Evolutionary conservation across 305 asterid genomes (phyloP), one percentile per base, ranked within the genome.

Genomic region (Andrographis paniculata): DNA sequence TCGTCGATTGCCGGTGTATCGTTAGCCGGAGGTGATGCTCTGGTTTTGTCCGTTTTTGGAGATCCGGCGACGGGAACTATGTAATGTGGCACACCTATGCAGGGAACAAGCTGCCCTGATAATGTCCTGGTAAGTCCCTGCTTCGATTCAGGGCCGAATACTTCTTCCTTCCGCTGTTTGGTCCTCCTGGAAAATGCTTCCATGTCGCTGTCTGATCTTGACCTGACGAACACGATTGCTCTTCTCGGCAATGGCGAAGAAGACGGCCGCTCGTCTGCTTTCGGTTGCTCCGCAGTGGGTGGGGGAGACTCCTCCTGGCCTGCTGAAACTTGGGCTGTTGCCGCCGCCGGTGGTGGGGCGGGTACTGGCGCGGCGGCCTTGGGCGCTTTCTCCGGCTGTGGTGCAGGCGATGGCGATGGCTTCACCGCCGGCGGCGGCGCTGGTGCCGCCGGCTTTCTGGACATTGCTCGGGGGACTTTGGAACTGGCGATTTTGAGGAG

Each of bases 141-240:
- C 59, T 87, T 87, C 5, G 95, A 81, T 13, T 62, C 58, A 9
- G 64, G 62, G 7, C 97, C 95, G 1, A 92, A 56, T 27, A 92
- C 16, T 43, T 79, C 94, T 28, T 87, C 94, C 72, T 76, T 84
- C 45, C 99, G 60, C 42, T 71, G 82, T 48, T 84, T 92, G 0
- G 87, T 66, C 18, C 55, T 55, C 2, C 61, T 60, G 1, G 96
- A 79, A 42, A 71, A 66, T 0, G 58, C 54, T 2, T 74, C 77
- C 33, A 92, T 84, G 42, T 92, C 99, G 9, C 95, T 76, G 45
- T 87, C 97, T 9, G 99, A 92, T 68, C 95, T 70, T 16, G 97
- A 87, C 66, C 99, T 67, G 22, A 72, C 79, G 22, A 84, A 56
- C 55, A 72, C 40, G 43, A 65, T 45, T 4, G 79, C 75, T 0